Evolutionary conservation across 73 alveolate species (phyloP), one percentile per base, ranked within the genome.

Genomic region (Paraurostyla sp.): DNA sequence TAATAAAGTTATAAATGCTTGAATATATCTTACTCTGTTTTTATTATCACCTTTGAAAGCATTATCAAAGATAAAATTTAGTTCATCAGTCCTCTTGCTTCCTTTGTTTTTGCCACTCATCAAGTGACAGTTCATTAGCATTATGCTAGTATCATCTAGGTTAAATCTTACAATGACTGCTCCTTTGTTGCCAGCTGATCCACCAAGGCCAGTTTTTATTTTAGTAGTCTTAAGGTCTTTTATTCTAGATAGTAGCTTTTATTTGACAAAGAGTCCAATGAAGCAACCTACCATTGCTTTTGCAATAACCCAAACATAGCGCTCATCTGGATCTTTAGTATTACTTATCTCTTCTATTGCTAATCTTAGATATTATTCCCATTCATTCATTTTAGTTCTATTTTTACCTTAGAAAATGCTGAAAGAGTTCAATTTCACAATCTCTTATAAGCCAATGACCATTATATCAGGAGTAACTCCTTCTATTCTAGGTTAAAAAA

Each of bases 141-240:
- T 42, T n/a, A 95, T 80, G 30, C 93, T 52, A 0, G 97, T 54
- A 88, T 97, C 97, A 63, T 62, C 92, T 0, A 97, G 48, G 41
- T 92, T 75, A 45, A 97, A 93, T 50, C 98, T 73, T 25, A 96
- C 92, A 13, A 89, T 90, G 25, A 96, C 97, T 3, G 98, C 99
- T 33, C 99, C 99, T 92, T 97, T 97, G 69, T 97, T 97, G 22
- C 99, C 99, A 20, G 95, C 63, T 48, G 94, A 85, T 0, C 99
- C 99, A 27, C 96, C 96, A 49, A 96, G 83, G 0, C 99, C 99
- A 4, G 97, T 92, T 73, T 97, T 97, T 23, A 58, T 43, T 59
- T 78, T 82, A 25, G 93, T 22, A 0, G 90, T 56, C 23, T 38
- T 38, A 32, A 85, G 83, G 30, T 52, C 85, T 15, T 36, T 29